These are phyloP conservation scores for Sporothrix mexicana DNA, from an alignment of 2,329 filamentous ascomycete species.

Conservation along the genomic window DNA sequence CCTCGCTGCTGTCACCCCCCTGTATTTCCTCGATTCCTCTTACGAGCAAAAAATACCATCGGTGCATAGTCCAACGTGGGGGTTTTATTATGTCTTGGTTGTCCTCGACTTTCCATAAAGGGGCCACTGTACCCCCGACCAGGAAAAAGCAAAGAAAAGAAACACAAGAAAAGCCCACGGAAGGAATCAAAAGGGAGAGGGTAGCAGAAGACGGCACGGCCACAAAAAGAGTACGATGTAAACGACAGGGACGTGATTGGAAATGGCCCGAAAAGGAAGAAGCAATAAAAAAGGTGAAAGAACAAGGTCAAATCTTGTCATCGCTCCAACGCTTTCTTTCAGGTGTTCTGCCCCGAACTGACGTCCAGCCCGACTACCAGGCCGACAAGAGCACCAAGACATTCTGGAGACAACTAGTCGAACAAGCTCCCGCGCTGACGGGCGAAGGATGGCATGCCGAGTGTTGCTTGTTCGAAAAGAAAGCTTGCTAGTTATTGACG, in stretches of 20 bases:
- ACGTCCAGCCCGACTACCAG: not conserved
- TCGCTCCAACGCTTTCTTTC: not conserved
- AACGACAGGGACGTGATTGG: not conserved
- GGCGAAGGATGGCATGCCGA: not conserved
- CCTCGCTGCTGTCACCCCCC: not conserved
- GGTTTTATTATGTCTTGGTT: not conserved
- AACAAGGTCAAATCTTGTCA: not conserved
- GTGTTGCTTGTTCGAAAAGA: not conserved
- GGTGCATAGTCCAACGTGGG: conserved; percentile 12
- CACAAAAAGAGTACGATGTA: not conserved
- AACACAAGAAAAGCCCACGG: not conserved
- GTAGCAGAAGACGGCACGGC: not conserved
- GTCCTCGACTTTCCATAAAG: not conserved
- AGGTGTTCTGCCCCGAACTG: not conserved
- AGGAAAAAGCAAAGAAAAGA: not conserved
- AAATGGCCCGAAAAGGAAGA: conserved; percentile 12
- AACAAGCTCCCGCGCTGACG: not conserved
- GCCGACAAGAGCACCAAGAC: not conserved
- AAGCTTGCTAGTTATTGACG: not conserved
- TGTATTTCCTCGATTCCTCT: conserved; percentile 6
- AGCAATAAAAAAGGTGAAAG: conserved; percentile 14
- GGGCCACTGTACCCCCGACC: not conserved
- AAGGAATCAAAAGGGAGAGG: not conserved
- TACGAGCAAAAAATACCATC: conserved; percentile 19
- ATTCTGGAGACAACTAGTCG: not conserved